phyloP scores from a whole-genome alignment of 371 early-diverging fungal species.

The Mucor irregularis region DNA sequence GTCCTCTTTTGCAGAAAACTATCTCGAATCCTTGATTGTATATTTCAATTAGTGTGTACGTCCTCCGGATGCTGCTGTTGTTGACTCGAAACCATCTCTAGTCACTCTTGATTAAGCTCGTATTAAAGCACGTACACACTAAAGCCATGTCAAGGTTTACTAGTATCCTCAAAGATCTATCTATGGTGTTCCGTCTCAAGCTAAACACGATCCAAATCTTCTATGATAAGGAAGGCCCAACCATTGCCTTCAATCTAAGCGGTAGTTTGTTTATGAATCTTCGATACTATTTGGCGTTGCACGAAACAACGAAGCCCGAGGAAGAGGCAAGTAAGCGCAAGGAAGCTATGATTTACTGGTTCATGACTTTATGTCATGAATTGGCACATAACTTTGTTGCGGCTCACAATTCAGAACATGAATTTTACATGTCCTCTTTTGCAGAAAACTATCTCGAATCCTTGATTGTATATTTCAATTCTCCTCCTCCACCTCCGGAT shows the following conservation, averaged over 20 bases:
- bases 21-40: slow-evolving; percentile 55
- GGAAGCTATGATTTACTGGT: slow-evolving; percentile 80
- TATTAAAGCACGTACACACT: too few relatives aligned
- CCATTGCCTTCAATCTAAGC: slow-evolving; percentile 84
- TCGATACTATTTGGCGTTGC: slow-evolving; percentile 73
- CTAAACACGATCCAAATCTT: slow-evolving; percentile 69
- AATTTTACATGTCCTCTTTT: slow-evolving; percentile 76
- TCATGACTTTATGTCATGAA: slow-evolving; percentile 88
- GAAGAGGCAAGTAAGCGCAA: slow-evolving; percentile 32
- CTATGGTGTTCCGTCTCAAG: slow-evolving; percentile 66
- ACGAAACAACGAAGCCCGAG: slow-evolving; percentile 31
- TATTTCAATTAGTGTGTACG: slow-evolving; percentile 4
- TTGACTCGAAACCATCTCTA: background rate
- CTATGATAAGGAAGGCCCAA: slow-evolving; percentile 66
- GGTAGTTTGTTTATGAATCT: slow-evolving; percentile 85
- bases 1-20: slow-evolving; percentile 75
- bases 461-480: slow-evolving; percentile 29
- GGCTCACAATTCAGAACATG: slow-evolving; percentile 56
- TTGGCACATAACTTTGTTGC: slow-evolving; percentile 84
- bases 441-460: slow-evolving; percentile 72
- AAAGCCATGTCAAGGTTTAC: slow-evolving; percentile 56
- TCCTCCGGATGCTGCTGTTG: background rate
- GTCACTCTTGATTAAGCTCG: background rate
- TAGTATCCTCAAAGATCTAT: slow-evolving; percentile 53
- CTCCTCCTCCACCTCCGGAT: background rate